Evolutionary conservation across 306 rosid genomes (phyloP), one percentile per base, ranked within the genome.

Genomic region (Cucurbita ficifolia): DNA sequence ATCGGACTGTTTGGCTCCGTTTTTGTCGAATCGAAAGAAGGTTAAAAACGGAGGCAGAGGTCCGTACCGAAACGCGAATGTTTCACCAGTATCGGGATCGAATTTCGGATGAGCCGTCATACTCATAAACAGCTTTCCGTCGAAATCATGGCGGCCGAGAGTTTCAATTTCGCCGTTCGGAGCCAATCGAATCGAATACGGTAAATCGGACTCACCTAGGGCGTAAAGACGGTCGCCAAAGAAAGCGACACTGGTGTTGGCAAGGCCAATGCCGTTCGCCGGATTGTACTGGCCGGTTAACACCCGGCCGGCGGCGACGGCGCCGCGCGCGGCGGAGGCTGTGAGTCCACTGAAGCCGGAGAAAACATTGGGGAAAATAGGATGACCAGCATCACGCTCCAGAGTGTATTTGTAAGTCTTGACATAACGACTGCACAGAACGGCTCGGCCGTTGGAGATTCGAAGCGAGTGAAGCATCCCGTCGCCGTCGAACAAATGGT

Each of bases 401-500:
- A 77, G 18, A 8, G n/a, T 77, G 84, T 86, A 94, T 4, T 86
- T 90, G 38, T 94, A 82, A 0, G 97, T 90, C 50, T 81, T 78
- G 14, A 94, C 97, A 61, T 77, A 94, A 52, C 98, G 90, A 82
- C 96, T 89, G 57, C 92, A 90, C 53, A 90, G 94, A 0, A 84
- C 82, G 76, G 96, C 86, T 24, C 81, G 83, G 42, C 90, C 90
- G n/a, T 70, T 57, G 12, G 89, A 79, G 76, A 93, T 85, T 9
- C 72, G 82, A 2, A 93, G 40, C 62, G 86, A 82, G 85, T 93
- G 97, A 60, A 93, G 88, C 98, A 93, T 89, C 3, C 97, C 98
- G 60, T 93, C 98, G 4, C 97, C 96, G 53, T 90, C 97, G 78
- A 93, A 90, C 65, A 93, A 90, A 54, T 93, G 98, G 89, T 93